Conservation (phyloP, 2,329 filamentous ascomycete species). For the Aspergillus glaucus region DNA sequence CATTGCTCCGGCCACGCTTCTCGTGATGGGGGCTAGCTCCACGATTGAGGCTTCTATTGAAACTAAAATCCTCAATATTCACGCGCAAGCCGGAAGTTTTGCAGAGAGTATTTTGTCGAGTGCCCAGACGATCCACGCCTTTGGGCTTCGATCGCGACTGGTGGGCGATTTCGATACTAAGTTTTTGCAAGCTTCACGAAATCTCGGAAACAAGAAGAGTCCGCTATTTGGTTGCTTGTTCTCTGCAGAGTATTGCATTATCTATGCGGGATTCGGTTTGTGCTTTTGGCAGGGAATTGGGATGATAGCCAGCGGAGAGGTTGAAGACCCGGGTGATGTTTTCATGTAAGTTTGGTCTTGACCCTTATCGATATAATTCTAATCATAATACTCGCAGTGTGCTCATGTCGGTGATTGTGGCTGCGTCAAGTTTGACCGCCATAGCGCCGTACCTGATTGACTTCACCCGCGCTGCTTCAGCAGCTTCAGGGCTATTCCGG, state of each 20-base stretch:
- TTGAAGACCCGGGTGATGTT: neutral
- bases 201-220: neutral
- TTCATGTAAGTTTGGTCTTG: neutral
- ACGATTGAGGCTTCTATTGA: constrained; percentile 18
- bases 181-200: neutral
- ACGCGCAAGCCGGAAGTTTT: constrained; percentile 39
- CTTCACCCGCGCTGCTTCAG: neutral
- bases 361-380: neutral
- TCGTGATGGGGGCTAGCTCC: constrained; percentile 18
- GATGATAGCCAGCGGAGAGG: neutral
- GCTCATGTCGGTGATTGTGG: neutral
- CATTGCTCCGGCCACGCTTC: constrained; percentile 41
- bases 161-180: neutral
- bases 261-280: neutral
- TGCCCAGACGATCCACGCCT: constrained; percentile 44
- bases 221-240: neutral
- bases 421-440: neutral
- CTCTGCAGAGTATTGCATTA: neutral
- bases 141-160: constrained; percentile 19
- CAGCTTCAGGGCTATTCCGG: neutral
- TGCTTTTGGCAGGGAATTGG: neutral
- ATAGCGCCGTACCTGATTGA: neutral
- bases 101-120: constrained; percentile 45
- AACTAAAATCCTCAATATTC: constrained; percentile 26
- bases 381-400: neutral